phyloP scores from a whole-genome alignment of 2,329 filamentous ascomycete genomes.

The Xylariaceae sp. region DNA sequence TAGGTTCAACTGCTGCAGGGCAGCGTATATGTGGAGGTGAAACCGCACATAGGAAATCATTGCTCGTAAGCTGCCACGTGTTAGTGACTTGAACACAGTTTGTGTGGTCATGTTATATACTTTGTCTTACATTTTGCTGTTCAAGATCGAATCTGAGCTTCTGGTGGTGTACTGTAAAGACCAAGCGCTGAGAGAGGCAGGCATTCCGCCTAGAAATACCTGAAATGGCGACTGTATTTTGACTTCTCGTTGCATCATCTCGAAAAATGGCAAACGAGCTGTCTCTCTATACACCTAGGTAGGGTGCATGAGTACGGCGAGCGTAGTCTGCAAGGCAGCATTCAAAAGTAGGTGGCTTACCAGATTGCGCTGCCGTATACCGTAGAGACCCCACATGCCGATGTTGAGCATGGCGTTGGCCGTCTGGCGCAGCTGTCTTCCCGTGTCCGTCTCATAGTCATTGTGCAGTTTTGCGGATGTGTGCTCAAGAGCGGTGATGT shows the following conservation, averaged over 20 bases:
- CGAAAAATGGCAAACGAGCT: conserved; percentile 47
- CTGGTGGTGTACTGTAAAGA: conserved; percentile 30
- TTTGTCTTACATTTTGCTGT: conserved; percentile 2
- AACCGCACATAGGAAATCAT: conserved; percentile 41
- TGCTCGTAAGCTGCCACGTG: conserved; percentile 21
- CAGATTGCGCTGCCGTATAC: conserved; percentile 53
- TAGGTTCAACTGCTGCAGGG: conserved; percentile 51
- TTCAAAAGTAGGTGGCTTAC: conserved; percentile 31
- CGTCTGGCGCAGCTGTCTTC: conserved; percentile 36
- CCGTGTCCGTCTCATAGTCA: conserved; percentile 47
- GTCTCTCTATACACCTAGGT: conserved; percentile 51
- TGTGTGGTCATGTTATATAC: background rate
- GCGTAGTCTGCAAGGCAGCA: background rate
- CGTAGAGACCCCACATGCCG: conserved; percentile 51
- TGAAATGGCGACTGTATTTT: conserved; percentile 32
- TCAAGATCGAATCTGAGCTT: conserved; percentile 15
- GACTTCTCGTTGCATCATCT: conserved; percentile 38
- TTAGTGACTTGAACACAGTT: conserved; percentile 12
- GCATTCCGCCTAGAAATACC: conserved; percentile 39
- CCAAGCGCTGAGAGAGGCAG: conserved; percentile 37
- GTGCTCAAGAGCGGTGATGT: conserved; percentile 38
- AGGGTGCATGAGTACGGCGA: conserved; percentile 7
- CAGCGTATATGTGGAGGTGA: conserved; percentile 52
- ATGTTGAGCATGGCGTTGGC: conserved; percentile 40
- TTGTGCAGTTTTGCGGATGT: conserved; percentile 41